Evolutionary conservation across 768 basidiomycete genomes (phyloP), one percentile per base, ranked within the genome.

Genomic region (Gymnopilus junonius): DNA sequence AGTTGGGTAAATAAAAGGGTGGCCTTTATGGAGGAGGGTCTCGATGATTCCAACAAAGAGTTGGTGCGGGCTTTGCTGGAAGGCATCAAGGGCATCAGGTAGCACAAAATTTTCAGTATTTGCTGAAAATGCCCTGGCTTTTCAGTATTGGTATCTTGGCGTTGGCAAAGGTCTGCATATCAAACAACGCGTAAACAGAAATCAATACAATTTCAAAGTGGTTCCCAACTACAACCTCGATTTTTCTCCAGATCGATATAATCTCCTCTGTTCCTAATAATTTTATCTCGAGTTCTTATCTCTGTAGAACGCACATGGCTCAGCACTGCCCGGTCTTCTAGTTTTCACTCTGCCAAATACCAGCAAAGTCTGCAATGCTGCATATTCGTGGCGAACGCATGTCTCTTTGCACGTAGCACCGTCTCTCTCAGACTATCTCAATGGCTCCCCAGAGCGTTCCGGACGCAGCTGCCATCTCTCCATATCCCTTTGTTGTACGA

Each of bases 401-500:
- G 80, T 76, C 29, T 75, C 65, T 67, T 63, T 67, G 66, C 62
- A 68, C 66, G 60, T 69, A 65, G 69, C 68, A 65, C 65, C 69
- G 68, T 75, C 71, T 76, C 67, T 72, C 76, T 75, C 69, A 75
- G 72, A 77, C 77, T 70, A 73, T 70, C 64, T 59, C 75, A 74
- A 83, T 82, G 82, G 77, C 82, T 62, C 75, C 77, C 64, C 77
- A 77, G 58, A 79, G 77, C 74, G 70, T 74, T 77, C 77, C 80
- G 77, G 82, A 82, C 79, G 80, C 81, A 81, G 81, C 78, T 67
- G 75, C 74, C 70, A 77, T 82, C 69, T 79, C 83, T 48, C 88
- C 87, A 62, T 89, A 86, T 80, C 83, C 86, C 59, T 86, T 84
- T 73, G 78, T 76, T 72, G 78, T 83, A 69, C 80, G 79, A 55